phyloP scores from a whole-genome alignment of 148 eudicot genomes.

The Fallopia convolvulus region DNA sequence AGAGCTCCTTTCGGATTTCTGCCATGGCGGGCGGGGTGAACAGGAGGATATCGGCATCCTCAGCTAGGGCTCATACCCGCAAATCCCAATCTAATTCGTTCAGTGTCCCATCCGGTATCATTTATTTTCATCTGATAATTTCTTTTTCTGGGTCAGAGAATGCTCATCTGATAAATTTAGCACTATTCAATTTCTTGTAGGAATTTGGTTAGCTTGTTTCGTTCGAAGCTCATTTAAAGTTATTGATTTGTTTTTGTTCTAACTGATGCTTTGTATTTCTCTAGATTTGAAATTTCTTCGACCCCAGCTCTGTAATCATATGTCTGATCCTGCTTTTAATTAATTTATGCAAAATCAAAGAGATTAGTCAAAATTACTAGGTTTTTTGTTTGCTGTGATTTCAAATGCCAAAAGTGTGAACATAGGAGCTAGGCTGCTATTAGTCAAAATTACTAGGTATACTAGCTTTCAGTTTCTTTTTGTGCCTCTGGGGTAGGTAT shows the following conservation, averaged over 20 bases:
- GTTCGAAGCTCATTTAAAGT: background rate
- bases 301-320: background rate
- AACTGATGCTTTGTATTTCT: background rate
- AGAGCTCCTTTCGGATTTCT: background rate
- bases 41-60: constrained; percentile 26
- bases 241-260: background rate
- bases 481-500: background rate
- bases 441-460: background rate
- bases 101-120: constrained; percentile 14
- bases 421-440: background rate
- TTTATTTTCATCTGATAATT: background rate
- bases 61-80: constrained; percentile 34
- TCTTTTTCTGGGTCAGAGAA: background rate
- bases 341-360: background rate
- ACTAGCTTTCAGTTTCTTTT: background rate
- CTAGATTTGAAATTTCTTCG: background rate
- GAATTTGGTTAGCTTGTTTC: background rate
- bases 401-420: background rate
- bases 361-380: background rate
- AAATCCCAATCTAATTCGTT: constrained; percentile 21
- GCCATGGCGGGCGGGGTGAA: constrained; percentile 17
- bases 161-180: background rate
- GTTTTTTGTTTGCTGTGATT: background rate
- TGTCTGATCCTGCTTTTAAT: background rate
- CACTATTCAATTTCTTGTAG: background rate